Conservation (phyloP, 2,329 filamentous ascomycete genomes). For the Sordariomycetes sp. region DNA sequence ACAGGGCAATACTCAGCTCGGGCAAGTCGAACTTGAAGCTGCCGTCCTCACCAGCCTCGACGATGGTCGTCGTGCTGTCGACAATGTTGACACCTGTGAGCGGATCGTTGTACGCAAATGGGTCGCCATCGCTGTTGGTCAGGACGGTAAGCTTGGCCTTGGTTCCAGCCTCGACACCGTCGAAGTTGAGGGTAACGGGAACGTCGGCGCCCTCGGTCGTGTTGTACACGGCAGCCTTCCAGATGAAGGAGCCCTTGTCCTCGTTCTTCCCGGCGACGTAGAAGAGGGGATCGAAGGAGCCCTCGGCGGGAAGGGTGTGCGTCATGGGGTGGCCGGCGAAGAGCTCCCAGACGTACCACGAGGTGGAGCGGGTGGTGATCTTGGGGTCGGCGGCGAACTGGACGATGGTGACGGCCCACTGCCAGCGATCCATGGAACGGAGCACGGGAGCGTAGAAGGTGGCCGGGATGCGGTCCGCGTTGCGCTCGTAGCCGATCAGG, state of each 20-base stretch:
- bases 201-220: slow-evolving; percentile 33
- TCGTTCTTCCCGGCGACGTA: slow-evolving; percentile 39
- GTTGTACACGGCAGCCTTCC: slow-evolving; percentile 46
- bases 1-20: slow-evolving; percentile 44
- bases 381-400: slow-evolving; percentile 37
- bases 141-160: slow-evolving; percentile 34
- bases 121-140: slow-evolving; percentile 27
- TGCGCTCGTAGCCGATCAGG: slow-evolving; percentile 56
- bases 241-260: slow-evolving; percentile 29
- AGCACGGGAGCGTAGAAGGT: slow-evolving; percentile 41
- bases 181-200: slow-evolving; percentile 34
- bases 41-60: slow-evolving; percentile 34
- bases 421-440: slow-evolving; percentile 39
- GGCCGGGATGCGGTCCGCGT: slow-evolving; percentile 48
- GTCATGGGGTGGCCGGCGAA: slow-evolving; percentile 35
- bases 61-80: slow-evolving; percentile 22
- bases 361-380: slow-evolving; percentile 38
- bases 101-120: slow-evolving; percentile 34
- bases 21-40: slow-evolving; percentile 43
- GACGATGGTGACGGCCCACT: slow-evolving; percentile 41
- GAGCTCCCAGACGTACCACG: slow-evolving; percentile 40
- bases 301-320: slow-evolving; percentile 33
- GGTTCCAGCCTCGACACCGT: slow-evolving; percentile 28
- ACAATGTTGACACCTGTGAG: slow-evolving; percentile 39
- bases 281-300: slow-evolving; percentile 34